These are phyloP conservation scores for Saccharomycopsis fodiens DNA, from an alignment of 805 yeast genomes.

Conservation along the genomic window DNA sequence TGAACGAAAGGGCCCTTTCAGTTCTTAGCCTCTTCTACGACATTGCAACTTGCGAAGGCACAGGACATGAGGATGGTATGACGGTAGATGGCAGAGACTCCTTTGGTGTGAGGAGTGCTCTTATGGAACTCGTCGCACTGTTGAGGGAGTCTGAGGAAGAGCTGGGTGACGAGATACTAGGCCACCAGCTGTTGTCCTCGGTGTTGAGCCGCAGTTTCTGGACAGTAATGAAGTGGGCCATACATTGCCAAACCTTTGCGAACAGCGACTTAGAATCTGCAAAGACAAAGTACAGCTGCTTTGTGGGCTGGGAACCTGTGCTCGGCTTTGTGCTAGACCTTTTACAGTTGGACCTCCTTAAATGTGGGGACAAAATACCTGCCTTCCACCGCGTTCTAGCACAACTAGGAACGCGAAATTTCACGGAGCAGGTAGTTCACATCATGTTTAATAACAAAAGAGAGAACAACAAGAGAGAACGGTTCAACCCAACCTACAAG, in stretches of 20 bases:
- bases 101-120: too few relatives aligned
- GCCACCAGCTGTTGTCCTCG: not conserved
- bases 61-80: too few relatives aligned
- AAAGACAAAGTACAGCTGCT: constrained; percentile 7
- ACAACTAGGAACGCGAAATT: not conserved
- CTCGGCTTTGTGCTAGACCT: constrained; percentile 1
- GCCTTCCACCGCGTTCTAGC: not conserved
- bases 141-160: not conserved
- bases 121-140: not conserved
- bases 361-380: not conserved
- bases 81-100: too few relatives aligned
- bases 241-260: not conserved
- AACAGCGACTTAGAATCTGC: too few relatives aligned
- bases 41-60: too few relatives aligned
- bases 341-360: not conserved
- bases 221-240: constrained; percentile 4
- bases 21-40: not conserved
- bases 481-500: too few relatives aligned
- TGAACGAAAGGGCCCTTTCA: constrained; percentile 3
- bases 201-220: not conserved
- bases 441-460: not conserved
- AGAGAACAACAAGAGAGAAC: too few relatives aligned
- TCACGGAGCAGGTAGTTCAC: not conserved
- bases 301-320: constrained; percentile 4
- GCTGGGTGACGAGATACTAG: not conserved